Base-by-base conservation (phyloP, 331 rosid genomes). In the Quercus tomentella region DNA sequence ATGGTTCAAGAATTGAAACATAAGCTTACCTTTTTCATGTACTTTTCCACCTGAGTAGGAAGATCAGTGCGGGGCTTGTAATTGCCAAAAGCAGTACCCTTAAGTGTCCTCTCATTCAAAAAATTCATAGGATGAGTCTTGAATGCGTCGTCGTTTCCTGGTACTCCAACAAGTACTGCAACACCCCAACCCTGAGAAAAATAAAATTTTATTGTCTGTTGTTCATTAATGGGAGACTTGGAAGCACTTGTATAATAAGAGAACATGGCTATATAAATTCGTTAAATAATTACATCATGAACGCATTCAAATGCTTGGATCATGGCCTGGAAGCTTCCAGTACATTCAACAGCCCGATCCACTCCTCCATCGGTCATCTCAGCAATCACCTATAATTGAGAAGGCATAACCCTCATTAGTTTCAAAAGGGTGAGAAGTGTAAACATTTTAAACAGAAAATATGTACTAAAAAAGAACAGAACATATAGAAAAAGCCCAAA, bases 91-190 rank as follows among this genome's bases (percentile, higher is more conserved):
- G 90, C 90, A 70, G 99, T 93, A 33, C 98, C 98, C 91, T 90
- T 96, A 1, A 93, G 96, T 37, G 99, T 96, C 89, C 92, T 96
- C 79, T 89, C 97, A 26, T 87, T 88, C 84, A 96, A 76, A 68
- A 93, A 74, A 70, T 96, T 84, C 80, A 75, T 9, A 0, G 87
- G 99, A 80, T 90, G 91, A 65, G 98, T 96, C 79, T 86, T 87
- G 87, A 96, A 93, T n/a, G 90, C 89, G 56, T 90, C 96, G 21
- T 96, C 93, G 86, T 89, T 93, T 75, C 4, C 91, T 37, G 98
- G 99, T 54, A 96, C 98, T 56, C 98, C 99, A 18, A 93, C 97
- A 4, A 95, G 96, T 14, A 95, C 99, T 25, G 99, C 99, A 75
- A 93, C 92, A 26, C 97, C 99, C 97, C 99, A 95, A 55, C 97